phyloP scores from a whole-genome alignment of 2,329 filamentous ascomycete genomes.

The Hawksworthiomyces lignivorus region DNA sequence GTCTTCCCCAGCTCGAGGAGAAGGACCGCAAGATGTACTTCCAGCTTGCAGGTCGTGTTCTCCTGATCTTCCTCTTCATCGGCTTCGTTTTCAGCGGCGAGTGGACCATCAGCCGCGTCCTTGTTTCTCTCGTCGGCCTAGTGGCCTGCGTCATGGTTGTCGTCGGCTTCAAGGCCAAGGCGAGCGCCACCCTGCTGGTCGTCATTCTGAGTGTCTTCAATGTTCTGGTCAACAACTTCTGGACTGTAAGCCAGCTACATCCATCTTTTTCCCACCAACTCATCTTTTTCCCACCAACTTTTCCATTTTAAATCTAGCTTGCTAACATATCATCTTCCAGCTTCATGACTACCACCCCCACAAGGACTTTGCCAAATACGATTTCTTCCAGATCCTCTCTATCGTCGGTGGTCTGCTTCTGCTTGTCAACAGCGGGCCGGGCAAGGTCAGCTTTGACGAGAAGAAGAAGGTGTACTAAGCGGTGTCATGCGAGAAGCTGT shows the following conservation, averaged over 20 bases:
- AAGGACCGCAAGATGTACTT: slow-evolving; percentile 99
- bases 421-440: slow-evolving; percentile 96
- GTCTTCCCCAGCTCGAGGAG: slow-evolving; percentile 88
- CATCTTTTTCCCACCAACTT: slow-evolving; percentile 14
- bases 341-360: slow-evolving; percentile 97
- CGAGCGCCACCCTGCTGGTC: slow-evolving; percentile 90
- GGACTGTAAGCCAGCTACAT: slow-evolving; percentile 90
- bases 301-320: no score
- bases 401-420: slow-evolving; percentile 95
- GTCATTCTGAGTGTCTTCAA: slow-evolving; percentile 96
- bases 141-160: slow-evolving; percentile 97
- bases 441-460: slow-evolving; percentile 97
- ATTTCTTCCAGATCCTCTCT: slow-evolving; percentile 99
- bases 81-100: slow-evolving; percentile 93
- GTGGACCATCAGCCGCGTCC: slow-evolving; percentile 82
- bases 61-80: slow-evolving; percentile 95
- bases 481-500: no score
- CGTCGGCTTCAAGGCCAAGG: slow-evolving; percentile 99
- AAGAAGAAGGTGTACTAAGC: slow-evolving; percentile 99
- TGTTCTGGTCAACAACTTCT: slow-evolving; percentile 98
- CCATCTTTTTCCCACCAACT: slow-evolving; percentile 17
- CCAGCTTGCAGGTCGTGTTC: slow-evolving; percentile 88
- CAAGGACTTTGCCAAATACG: slow-evolving; percentile 99
- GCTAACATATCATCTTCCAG: slow-evolving; percentile 39
- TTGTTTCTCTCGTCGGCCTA: slow-evolving; percentile 77